Conservation (phyloP, 176 grass and related monocot genomes). For the Themeda triandra region DNA sequence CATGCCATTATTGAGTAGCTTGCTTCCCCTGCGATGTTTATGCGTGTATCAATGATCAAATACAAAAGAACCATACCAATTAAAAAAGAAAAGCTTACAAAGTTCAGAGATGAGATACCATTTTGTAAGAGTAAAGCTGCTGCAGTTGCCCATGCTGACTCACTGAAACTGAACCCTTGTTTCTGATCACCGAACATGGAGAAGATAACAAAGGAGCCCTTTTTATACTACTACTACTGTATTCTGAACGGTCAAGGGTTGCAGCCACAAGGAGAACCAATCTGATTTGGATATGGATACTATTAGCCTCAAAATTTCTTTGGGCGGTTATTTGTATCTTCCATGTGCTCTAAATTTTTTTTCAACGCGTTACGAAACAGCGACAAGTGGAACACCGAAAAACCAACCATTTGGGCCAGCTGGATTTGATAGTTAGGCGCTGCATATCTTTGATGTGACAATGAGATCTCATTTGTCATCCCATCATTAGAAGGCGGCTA, state of each 20-base stretch:
- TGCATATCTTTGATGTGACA: conserved; percentile 22
- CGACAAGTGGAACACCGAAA: conserved; percentile 3
- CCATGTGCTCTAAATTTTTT: neutral
- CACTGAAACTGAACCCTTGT: neutral
- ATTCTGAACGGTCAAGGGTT: conserved; percentile 15
- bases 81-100: neutral
- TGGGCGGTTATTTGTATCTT: neutral
- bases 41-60: neutral
- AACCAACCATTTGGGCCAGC: conserved; percentile 19
- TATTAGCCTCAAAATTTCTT: conserved; percentile 12
- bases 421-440: conserved; percentile 21
- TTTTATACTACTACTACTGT: conserved; percentile 15
- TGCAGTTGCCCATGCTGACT: conserved; percentile 47
- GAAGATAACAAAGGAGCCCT: conserved; percentile 2
- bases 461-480: neutral
- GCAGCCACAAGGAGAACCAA: neutral
- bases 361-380: neutral
- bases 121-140: conserved; percentile 25
- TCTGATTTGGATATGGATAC: conserved; percentile 25
- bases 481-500: conserved; percentile 1
- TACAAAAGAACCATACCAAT: neutral
- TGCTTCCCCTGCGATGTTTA: conserved; percentile 17
- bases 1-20: conserved; percentile 14
- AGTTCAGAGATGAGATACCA: conserved; percentile 20
- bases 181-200: neutral